Evolutionary conservation across 2,329 filamentous ascomycete genomes (phyloP).

Genomic region (Colletotrichum cereale): DNA sequence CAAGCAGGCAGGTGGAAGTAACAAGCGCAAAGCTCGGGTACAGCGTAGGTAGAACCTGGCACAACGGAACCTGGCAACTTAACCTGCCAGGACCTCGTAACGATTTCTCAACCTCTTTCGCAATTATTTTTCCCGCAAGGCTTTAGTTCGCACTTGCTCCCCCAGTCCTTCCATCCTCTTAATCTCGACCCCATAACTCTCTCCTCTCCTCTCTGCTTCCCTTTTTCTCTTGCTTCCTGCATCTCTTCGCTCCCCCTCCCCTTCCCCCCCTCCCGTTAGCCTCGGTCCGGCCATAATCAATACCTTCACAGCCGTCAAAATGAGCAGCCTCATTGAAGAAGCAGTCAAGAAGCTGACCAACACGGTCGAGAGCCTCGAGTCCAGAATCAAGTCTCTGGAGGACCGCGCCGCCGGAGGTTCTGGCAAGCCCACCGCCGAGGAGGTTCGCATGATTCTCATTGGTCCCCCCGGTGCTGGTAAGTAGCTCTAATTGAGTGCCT

Average conservation of each 20-base stretch:
- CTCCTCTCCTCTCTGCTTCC: conserved; percentile 26
- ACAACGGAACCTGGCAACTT: conserved; percentile 32
- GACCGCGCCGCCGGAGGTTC: conserved; percentile 72
- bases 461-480: conserved; percentile 96
- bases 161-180: conserved; percentile 25
- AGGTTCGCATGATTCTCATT: conserved; percentile 97
- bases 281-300: conserved; percentile 42
- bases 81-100: conserved; percentile 25
- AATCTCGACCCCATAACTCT: conserved; percentile 27
- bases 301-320: conserved; percentile 62
- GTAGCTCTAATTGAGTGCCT: conserved; percentile 50
- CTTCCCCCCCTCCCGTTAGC: conserved; percentile 32
- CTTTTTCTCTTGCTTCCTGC: conserved; percentile 25
- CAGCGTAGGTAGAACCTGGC: conserved; percentile 25
- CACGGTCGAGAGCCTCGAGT: conserved; percentile 85
- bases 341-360: conserved; percentile 87
- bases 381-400: conserved; percentile 88
- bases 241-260: conserved; percentile 36
- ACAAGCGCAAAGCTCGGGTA: conserved; percentile 36
- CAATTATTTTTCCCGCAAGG: conserved; percentile 41
- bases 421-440: conserved; percentile 65
- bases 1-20: conserved; percentile 13
- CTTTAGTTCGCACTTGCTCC: conserved; percentile 37
- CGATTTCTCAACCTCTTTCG: conserved; percentile 39
- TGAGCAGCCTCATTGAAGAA: conserved; percentile 86